Evolutionary conservation across 2,329 filamentous ascomycete genomes (phyloP).

Genomic region (Neofusicoccum umdonicola): DNA sequence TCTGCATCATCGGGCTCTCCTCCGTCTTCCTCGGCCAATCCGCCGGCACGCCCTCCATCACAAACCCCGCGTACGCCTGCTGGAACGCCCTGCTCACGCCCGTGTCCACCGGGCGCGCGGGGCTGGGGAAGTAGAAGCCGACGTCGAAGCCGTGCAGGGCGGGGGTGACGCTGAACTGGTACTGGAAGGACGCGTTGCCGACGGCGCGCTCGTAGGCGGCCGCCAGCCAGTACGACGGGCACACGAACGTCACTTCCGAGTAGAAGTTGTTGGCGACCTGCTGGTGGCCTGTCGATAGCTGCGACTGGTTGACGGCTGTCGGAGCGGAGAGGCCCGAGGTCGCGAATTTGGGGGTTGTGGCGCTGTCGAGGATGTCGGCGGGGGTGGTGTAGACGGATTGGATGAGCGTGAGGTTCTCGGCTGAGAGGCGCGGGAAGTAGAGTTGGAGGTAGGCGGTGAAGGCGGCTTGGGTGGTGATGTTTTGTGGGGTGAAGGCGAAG

Average conservation of each 20-base stretch:
- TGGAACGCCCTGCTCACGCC: background rate
- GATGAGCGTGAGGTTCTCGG: constrained; percentile 38
- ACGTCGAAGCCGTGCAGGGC: constrained; percentile 24
- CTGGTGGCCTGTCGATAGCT: constrained; percentile 53
- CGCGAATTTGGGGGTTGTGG: constrained; percentile 28
- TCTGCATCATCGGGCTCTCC: background rate
- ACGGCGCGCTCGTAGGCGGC: no score
- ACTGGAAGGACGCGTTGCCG: constrained; percentile 37
- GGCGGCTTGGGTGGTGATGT: constrained; percentile 42
- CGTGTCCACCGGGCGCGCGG: background rate
- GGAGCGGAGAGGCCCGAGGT: constrained; percentile 32
- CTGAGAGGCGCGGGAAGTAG: constrained; percentile 34
- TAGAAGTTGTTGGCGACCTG: constrained; percentile 55
- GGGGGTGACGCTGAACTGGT: constrained; percentile 23
- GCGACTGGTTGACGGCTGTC: constrained; percentile 53
- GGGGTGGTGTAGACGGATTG: constrained; percentile 37
- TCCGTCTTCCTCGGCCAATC: background rate
- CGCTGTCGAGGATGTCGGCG: constrained; percentile 25
- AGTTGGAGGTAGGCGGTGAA: constrained; percentile 47
- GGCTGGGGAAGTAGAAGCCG: constrained; percentile 22
- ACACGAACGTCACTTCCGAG: constrained; percentile 56
- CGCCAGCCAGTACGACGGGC: constrained; percentile 57
- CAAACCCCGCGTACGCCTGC: background rate
- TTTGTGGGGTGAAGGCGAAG: constrained; percentile 43
- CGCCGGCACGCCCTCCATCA: background rate